These are phyloP conservation scores for Triticum timopheevii DNA, from an alignment of 176 grass and related monocot species.

Conservation along the genomic window DNA sequence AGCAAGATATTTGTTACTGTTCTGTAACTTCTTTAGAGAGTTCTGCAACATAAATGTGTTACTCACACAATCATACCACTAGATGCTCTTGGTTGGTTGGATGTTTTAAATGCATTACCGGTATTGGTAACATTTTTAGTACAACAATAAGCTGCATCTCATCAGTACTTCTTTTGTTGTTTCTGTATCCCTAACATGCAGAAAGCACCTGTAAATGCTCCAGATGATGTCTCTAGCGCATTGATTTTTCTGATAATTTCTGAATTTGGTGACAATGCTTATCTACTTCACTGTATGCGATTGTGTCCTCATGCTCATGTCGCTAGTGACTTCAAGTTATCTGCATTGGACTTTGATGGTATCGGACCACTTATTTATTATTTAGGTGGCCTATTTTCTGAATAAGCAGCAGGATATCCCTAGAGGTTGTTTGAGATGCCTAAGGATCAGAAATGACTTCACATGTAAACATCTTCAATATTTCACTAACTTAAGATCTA, in stretches of 20 bases:
- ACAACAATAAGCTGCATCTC: background rate
- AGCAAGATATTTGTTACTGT: background rate
- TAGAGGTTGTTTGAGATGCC: background rate
- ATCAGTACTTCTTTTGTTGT: background rate
- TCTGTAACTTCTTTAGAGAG: background rate
- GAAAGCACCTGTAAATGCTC: conserved; percentile 5
- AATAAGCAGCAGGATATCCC: background rate
- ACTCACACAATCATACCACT: background rate
- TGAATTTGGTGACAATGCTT: conserved; percentile 10
- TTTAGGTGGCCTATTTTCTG: background rate
- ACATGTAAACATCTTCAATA: conserved; percentile 6
- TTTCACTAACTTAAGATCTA: background rate
- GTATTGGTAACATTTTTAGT: background rate
- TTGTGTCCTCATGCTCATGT: conserved; percentile 3
- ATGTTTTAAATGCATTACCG: background rate
- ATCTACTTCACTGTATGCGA: background rate
- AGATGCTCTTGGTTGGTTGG: background rate
- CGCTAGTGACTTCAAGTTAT: background rate
- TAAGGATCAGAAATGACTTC: background rate
- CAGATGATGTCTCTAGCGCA: background rate
- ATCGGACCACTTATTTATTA: background rate
- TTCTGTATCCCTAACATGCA: background rate
- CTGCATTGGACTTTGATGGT: background rate
- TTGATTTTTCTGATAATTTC: conserved; percentile 2
- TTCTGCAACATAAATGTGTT: background rate